Evolutionary conservation across 2,329 filamentous ascomycete species (phyloP).

Genomic region (Podosphaera xanthii): DNA sequence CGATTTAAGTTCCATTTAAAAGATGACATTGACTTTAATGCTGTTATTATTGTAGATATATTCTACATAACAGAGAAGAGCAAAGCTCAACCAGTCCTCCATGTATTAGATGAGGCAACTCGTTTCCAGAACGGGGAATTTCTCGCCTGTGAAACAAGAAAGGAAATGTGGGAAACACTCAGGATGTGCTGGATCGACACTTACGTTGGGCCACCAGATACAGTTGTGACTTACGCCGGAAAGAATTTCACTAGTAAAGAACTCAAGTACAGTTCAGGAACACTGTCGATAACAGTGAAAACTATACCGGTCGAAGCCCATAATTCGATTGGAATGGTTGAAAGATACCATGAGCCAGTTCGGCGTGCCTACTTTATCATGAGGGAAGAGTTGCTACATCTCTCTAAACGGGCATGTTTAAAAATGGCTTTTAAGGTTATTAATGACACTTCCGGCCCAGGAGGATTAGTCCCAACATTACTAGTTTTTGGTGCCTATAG

Average conservation of each 20-base stretch:
- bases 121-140: not conserved
- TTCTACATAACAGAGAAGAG: not conserved
- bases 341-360: too few relatives aligned
- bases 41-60: conserved; percentile 2
- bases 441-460: not conserved
- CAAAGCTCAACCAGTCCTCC: too few relatives aligned
- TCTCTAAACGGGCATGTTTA: not conserved
- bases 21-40: conserved; percentile 2
- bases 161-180: not conserved
- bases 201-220: not conserved
- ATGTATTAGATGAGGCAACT: not conserved
- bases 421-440: not conserved
- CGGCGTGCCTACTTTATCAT: too few relatives aligned
- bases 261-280: not conserved
- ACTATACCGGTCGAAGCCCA: conserved; percentile 1
- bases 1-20: not conserved
- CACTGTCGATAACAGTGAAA: not conserved
- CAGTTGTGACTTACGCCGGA: not conserved
- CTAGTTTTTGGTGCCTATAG: not conserved
- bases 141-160: not conserved
- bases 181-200: conserved; percentile 1
- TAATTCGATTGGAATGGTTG: not conserved
- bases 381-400: not conserved
- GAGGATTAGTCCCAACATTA: not conserved
- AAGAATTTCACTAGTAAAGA: not conserved